Evolutionary conservation across 2,329 filamentous ascomycete genomes (phyloP).

Genomic region (Aspergillus intermedius): DNA sequence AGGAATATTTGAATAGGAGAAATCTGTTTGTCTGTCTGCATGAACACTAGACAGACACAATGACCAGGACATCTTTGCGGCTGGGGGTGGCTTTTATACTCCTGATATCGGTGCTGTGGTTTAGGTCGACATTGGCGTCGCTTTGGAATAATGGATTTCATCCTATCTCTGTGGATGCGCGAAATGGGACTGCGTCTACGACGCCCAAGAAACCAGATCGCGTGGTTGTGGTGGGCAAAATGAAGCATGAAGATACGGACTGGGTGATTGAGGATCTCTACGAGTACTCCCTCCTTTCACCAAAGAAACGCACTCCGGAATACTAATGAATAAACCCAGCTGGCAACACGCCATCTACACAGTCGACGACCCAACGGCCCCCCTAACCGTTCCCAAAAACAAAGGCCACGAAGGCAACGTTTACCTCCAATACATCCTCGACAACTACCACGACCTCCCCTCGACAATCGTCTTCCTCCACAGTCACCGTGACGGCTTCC

Average conservation of each 20-base stretch:
- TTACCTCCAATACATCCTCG: slow-evolving; percentile 42
- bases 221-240: slow-evolving; percentile 40
- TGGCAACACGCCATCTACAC: slow-evolving; percentile 41
- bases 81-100: no score
- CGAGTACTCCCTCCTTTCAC: slow-evolving; percentile 24
- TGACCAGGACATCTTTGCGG: no score
- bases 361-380: slow-evolving; percentile 27
- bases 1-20: no score
- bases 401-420: slow-evolving; percentile 40
- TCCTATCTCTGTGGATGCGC: no score
- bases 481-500: slow-evolving; percentile 42
- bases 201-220: slow-evolving; percentile 17
- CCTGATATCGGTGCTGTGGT: no score
- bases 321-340: slow-evolving; percentile 11
- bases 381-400: slow-evolving; percentile 22
- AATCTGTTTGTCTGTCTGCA: no score
- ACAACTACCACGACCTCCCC: slow-evolving; percentile 42
- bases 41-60: no score
- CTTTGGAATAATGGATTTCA: no score
- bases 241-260: slow-evolving; percentile 36
- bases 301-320: not conserved
- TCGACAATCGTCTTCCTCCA: slow-evolving; percentile 52
- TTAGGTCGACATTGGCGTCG: no score
- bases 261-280: slow-evolving; percentile 41
- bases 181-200: no score